Evolutionary conservation across 2,329 filamentous ascomycete genomes (phyloP).

Genomic region (Colletotrichum falcatum): DNA sequence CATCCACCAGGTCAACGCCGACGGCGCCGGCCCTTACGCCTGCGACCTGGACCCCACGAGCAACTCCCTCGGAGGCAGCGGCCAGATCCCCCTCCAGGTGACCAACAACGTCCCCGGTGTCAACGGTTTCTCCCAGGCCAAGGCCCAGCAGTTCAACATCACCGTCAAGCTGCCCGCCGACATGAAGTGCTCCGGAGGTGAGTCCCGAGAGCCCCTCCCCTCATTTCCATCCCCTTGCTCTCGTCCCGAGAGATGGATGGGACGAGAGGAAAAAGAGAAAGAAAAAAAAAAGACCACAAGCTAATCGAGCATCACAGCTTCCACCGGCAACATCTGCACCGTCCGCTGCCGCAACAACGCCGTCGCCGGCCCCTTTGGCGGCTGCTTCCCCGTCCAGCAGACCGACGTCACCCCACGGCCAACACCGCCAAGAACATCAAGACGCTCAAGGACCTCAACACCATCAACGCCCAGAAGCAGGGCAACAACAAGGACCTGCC

Average conservation of each 20-base stretch:
- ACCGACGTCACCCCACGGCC: slow-evolving; percentile 55
- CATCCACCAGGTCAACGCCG: slow-evolving; percentile 66
- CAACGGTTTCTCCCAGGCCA: slow-evolving; percentile 69
- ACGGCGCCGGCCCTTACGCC: slow-evolving; percentile 65
- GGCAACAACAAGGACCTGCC: slow-evolving; percentile 64
- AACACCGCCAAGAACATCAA: slow-evolving; percentile 60
- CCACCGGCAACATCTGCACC: slow-evolving; percentile 69
- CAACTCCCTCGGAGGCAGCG: slow-evolving; percentile 57
- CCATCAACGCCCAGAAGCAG: slow-evolving; percentile 62
- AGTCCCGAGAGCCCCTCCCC: slow-evolving; percentile 43
- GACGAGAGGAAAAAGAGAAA: background rate
- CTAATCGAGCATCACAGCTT: slow-evolving; percentile 50
- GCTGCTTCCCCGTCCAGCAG: slow-evolving; percentile 70
- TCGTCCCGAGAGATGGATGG: too few species aligned
- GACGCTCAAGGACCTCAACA: slow-evolving; percentile 59
- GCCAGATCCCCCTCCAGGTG: slow-evolving; percentile 61
- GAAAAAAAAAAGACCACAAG: too few species aligned
- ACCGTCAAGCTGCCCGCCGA: slow-evolving; percentile 64
- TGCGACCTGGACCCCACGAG: slow-evolving; percentile 65
- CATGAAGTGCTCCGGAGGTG: slow-evolving; percentile 64
- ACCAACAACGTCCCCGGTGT: slow-evolving; percentile 69
- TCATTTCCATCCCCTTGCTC: too few species aligned
- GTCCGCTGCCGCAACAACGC: slow-evolving; percentile 71
- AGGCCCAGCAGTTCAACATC: slow-evolving; percentile 67
- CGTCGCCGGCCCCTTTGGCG: slow-evolving; percentile 67